These are phyloP conservation scores for Ogataea angusta DNA, from an alignment of 805 yeast species.

Conservation along the genomic window DNA sequence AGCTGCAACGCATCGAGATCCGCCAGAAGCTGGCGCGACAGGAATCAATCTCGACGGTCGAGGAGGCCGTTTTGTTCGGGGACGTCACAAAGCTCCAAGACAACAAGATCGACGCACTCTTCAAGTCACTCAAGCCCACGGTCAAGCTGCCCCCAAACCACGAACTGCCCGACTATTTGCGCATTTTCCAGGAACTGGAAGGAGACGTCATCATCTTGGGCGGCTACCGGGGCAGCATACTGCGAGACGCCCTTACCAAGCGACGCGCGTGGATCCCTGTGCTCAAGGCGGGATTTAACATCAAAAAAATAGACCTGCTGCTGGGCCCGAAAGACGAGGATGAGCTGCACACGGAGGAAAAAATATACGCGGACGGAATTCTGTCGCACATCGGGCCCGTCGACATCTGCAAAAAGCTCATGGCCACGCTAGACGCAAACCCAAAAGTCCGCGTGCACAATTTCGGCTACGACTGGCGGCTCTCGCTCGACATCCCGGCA, in stretches of 20 bases:
- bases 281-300: conserved; percentile 74
- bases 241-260: conserved; percentile 61
- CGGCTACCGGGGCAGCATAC: conserved; percentile 82
- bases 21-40: conserved; percentile 46
- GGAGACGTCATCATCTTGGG: conserved; percentile 84
- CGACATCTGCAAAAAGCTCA: conserved; percentile 65
- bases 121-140: conserved; percentile 47
- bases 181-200: conserved; percentile 56
- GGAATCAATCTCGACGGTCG: conserved; percentile 55
- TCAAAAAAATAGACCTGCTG: conserved; percentile 63
- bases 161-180: conserved; percentile 35
- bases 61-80: conserved; percentile 58
- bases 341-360: conserved; percentile 52
- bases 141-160: conserved; percentile 19
- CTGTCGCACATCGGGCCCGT: conserved; percentile 83
- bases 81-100: conserved; percentile 59
- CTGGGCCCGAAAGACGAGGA: conserved; percentile 74
- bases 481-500: conserved; percentile 58
- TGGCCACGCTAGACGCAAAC: conserved; percentile 49
- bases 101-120: conserved; percentile 67
- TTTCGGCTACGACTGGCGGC: conserved; percentile 94
- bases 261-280: conserved; percentile 82
- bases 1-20: conserved; percentile 33
- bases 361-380: conserved; percentile 70
- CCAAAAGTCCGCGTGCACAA: conserved; percentile 62